Percentiles rank a stretch among this genome's conserved stretches.
Evolutionary conservation across 305 asterid genomes (phyloP).

Genomic region (Fraxinus velutina): DNA sequence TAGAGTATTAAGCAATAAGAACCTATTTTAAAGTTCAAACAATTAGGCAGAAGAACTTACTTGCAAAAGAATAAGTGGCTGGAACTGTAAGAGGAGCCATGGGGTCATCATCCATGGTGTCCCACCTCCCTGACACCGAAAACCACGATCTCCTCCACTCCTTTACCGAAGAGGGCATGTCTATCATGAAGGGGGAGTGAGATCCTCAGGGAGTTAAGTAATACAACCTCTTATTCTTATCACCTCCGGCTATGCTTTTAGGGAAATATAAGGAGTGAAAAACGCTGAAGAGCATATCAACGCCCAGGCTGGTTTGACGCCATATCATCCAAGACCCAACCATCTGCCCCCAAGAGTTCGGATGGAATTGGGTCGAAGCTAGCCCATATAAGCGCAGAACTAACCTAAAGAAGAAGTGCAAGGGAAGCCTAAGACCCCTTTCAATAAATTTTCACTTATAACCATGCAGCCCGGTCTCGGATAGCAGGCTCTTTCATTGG

Average conservation of each 20-base stretch:
- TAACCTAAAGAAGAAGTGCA: background rate
- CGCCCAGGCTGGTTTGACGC: background rate
- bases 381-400: background rate
- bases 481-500: background rate
- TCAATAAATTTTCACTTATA: no score
- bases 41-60: background rate
- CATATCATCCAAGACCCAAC: background rate
- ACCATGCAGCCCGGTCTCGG: background rate
- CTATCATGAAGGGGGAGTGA: background rate
- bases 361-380: background rate
- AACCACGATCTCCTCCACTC: background rate
- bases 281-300: background rate
- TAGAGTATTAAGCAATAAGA: no score
- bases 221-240: background rate
- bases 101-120: background rate
- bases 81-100: background rate
- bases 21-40: background rate
- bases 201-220: background rate
- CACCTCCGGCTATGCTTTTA: background rate
- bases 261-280: background rate
- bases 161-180: background rate
- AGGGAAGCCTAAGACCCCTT: background rate
- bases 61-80: background rate
- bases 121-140: background rate
- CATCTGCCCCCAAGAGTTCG: background rate